A percentile compares a stretch with the other conserved stretches of the same genome.
Evolutionary conservation across 2,329 filamentous ascomycete species (phyloP).

Genomic region (Macroventuria anomochaeta): DNA sequence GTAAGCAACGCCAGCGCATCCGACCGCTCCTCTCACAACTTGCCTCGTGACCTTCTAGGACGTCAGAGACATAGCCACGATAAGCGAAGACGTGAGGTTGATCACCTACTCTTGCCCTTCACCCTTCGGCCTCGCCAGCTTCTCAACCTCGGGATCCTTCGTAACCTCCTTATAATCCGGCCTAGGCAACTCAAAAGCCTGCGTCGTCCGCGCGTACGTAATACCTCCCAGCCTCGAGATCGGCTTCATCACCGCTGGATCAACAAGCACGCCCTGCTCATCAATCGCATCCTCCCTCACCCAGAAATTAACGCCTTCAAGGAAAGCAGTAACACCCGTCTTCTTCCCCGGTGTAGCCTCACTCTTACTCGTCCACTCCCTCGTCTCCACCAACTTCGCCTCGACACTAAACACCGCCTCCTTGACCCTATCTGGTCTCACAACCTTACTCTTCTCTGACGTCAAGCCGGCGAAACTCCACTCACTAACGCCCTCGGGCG

Average conservation of each 20-base stretch:
- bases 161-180: slow-evolving; percentile 57
- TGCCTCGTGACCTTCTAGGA: slow-evolving; percentile 8
- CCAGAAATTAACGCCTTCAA: slow-evolving; percentile 90
- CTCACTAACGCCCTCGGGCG: slow-evolving; percentile 77
- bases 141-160: slow-evolving; percentile 62
- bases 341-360: slow-evolving; percentile 71
- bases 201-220: slow-evolving; percentile 74
- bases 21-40: slow-evolving; percentile 2
- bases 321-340: slow-evolving; percentile 74
- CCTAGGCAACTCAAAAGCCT: slow-evolving; percentile 74
- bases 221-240: slow-evolving; percentile 84
- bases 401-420: slow-evolving; percentile 87
- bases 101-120: slow-evolving; percentile 34
- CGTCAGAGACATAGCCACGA: slow-evolving; percentile 10
- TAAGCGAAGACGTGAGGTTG: no score
- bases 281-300: slow-evolving; percentile 87
- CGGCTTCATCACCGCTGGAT: slow-evolving; percentile 76
- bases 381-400: slow-evolving; percentile 73
- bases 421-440: slow-evolving; percentile 74
- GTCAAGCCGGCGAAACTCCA: slow-evolving; percentile 81
- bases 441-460: slow-evolving; percentile 68
- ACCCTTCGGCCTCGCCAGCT: slow-evolving; percentile 58
- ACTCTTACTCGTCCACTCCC: slow-evolving; percentile 76
- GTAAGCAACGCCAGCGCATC: not conserved
- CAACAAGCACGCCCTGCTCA: slow-evolving; percentile 74